Base-by-base conservation (phyloP, 2,329 filamentous ascomycete genomes). In the Pseudocercospora crystallina region DNA sequence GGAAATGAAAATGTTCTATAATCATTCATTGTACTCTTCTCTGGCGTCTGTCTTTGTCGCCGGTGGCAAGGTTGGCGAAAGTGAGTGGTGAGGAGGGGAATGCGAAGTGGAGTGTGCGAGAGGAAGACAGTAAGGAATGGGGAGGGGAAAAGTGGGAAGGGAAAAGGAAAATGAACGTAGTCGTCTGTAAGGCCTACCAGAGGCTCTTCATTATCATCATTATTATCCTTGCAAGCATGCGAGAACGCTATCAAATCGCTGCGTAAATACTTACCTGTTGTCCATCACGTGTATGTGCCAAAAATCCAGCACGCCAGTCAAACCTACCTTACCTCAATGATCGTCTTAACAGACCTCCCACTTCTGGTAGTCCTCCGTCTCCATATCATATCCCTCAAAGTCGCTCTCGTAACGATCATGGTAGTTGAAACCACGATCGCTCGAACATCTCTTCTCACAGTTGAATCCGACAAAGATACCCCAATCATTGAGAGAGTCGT, bases 381-480 rank as follows among this genome's bases (percentile, higher is more conserved):
- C 41, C 30, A 34, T 33, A 20, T 33, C 41, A 17, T 43, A 30
- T 13, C 30, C 33, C 5, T 33, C 41, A 33, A 9, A 34, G 10
- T 30, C 33, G 30, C 41, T 43, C 30, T 34, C 41, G 17, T 15
- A 43, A 3, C 20, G 20, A 26, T 26, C 20, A 26, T 26, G 20
- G 20, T 26, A 26, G 20, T 26, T 26, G 20, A 26, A 26, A 26
- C 20, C n/a, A 10, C 11, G 14, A 29, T 17, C 33, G 8, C 5
- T 17, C 12, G 36, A 15, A 35, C 44, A 48, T 14, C 42, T 13
- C 30, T 5, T 11, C 10, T 8, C 4, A 14, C 56, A 58, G 15
- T n/a, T 10, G 11, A 58, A 53, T 2, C 34, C 46, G 5, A 58
- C 36, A 36, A 53, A 51, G 5, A 58, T 14, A 17, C 53, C 56